Percentiles rank a stretch among this genome's conserved stretches.
Evolutionary conservation across 441 rosid genomes (phyloP).

Genomic region (Theobroma grandiflorum): DNA sequence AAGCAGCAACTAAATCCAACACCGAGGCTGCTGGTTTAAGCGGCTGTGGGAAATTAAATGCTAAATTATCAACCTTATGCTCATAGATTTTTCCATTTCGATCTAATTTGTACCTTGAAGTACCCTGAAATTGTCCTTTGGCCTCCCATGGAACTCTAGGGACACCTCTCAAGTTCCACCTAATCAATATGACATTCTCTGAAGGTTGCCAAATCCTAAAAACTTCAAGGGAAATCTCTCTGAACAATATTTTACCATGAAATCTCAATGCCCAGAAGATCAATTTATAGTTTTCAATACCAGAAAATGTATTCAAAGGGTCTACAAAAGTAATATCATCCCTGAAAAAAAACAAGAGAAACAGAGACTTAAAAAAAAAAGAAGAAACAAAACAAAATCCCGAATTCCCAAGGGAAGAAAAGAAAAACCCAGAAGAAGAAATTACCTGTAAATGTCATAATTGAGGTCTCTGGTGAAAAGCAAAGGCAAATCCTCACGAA

Average conservation of each 20-base stretch:
- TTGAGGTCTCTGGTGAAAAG: slow-evolving; percentile 78
- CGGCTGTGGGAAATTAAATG: slow-evolving; percentile 83
- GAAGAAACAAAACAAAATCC: too few relatives aligned
- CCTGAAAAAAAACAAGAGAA: slow-evolving; percentile 51
- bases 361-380: slow-evolving; percentile 10
- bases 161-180: slow-evolving; percentile 92
- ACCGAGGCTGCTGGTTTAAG: slow-evolving; percentile 83
- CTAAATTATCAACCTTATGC: slow-evolving; percentile 91
- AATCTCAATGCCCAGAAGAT: slow-evolving; percentile 94
- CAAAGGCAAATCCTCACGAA: slow-evolving; percentile 86
- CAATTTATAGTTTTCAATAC: slow-evolving; percentile 81
- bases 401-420: neutral
- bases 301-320: slow-evolving; percentile 81
- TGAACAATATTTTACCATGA: slow-evolving; percentile 85
- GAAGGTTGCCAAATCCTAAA: slow-evolving; percentile 94
- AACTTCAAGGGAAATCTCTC: slow-evolving; percentile 82
- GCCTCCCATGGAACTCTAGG: slow-evolving; percentile 99
- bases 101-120: slow-evolving; percentile 91
- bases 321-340: slow-evolving; percentile 86
- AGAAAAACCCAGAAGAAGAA: slow-evolving; percentile 39
- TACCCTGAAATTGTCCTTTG: slow-evolving; percentile 88
- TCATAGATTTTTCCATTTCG: slow-evolving; percentile 88
- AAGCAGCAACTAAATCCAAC: slow-evolving; percentile 82
- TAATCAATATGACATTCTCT: slow-evolving; percentile 83
- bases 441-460: slow-evolving; percentile 87